phyloP scores from a whole-genome alignment of 2,329 filamentous ascomycete species.

The Aspergillus terreus region DNA sequence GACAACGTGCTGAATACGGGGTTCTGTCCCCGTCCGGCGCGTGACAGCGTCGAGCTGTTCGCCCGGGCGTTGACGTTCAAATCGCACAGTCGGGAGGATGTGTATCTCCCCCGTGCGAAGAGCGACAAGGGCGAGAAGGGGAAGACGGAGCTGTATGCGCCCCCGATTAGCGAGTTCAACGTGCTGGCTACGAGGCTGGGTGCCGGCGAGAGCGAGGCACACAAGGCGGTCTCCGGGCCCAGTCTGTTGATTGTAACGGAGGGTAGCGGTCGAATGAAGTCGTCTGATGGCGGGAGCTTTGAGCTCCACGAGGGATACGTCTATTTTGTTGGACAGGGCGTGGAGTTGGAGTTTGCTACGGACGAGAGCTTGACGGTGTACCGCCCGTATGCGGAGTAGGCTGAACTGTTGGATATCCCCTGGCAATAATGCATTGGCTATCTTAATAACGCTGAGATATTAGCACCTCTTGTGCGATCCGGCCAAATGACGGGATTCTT shows the following conservation, averaged over 20 bases:
- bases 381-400: slow-evolving; percentile 42
- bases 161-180: slow-evolving; percentile 69
- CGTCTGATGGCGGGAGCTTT: slow-evolving; percentile 48
- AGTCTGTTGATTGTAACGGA: slow-evolving; percentile 61
- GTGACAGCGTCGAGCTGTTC: slow-evolving; percentile 64
- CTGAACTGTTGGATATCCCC: neutral
- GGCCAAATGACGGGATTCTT: too few relatives aligned
- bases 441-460: neutral
- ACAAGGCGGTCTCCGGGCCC: slow-evolving; percentile 56
- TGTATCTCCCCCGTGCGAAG: slow-evolving; percentile 49
- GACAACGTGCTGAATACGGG: slow-evolving; percentile 74
- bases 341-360: slow-evolving; percentile 46
- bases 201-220: slow-evolving; percentile 56
- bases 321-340: slow-evolving; percentile 62
- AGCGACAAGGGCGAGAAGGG: slow-evolving; percentile 54
- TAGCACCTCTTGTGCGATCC: too few relatives aligned
- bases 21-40: slow-evolving; percentile 65
- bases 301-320: slow-evolving; percentile 60
- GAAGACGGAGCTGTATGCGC: slow-evolving; percentile 61
- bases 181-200: slow-evolving; percentile 60
- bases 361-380: slow-evolving; percentile 46
- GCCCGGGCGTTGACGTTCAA: slow-evolving; percentile 60
- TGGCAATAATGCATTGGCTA: neutral
- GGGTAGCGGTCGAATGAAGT: slow-evolving; percentile 56
- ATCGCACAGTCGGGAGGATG: slow-evolving; percentile 56